Base-by-base conservation (phyloP, 2,329 filamentous ascomycete genomes). In the Daldinia sp. region DNA sequence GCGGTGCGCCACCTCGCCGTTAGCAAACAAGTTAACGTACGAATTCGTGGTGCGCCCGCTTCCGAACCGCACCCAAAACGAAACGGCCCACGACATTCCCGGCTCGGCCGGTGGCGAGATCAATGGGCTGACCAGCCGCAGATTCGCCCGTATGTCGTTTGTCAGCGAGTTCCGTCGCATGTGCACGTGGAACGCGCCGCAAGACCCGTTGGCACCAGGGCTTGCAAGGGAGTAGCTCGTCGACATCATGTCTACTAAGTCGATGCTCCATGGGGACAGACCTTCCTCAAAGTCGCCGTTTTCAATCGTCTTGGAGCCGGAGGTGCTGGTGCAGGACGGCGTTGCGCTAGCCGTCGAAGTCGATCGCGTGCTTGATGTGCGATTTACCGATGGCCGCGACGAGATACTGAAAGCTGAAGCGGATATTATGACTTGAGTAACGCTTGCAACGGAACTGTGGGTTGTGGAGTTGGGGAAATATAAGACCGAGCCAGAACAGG, bases 1-100 rank as follows among this genome's bases (percentile, higher is more conserved):
- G 15, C 76, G 75, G 33, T 78, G 76, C 70, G 86, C 85, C 73
- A 81, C 67, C 2, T 78, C 77, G 1, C 83, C 83, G 42, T 82
- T 78, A 30, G 81, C 76, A 59, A 78, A 79, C 37, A 79, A 71
- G 2, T 73, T 63, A 66, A 77, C 78, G 54, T 70, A 77, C 69
- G 82, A 68, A 42, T 23, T 81, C 33, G 79, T 76, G 58, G 82
- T 81, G 15, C 59, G 57, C 9, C 64, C 62, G 51, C 28, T 59
- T 4, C 18, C 56, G n/a, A 74, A 76, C 3, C 70, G 68, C 50
- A 74, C 66, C 60, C 57, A 69, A 68, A 75, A 76, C 15, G 67
- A 65, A 12, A 76, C 62, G 1, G 44, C 60, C 50, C 74, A 73
- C 4, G 56, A 15, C 2, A 64, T 28, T 1, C 69, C 60, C 2